Evolutionary conservation across 2,329 filamentous ascomycete species (phyloP), one percentile per base, ranked within the genome.

Genomic region (Exophiala bonariae): DNA sequence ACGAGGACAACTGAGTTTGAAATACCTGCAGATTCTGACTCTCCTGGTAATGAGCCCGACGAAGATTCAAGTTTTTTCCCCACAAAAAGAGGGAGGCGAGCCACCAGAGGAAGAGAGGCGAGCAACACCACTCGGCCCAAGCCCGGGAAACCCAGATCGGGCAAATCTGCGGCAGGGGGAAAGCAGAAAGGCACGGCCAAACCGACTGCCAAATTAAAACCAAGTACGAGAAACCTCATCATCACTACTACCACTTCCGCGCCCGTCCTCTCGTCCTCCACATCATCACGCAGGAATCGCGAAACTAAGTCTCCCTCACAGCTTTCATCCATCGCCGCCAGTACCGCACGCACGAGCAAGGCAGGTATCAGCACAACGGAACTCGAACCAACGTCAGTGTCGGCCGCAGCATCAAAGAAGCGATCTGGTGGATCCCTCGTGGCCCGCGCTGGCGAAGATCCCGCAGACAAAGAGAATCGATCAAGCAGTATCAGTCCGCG

Each of bases 221-320:
- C 41, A 56, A 56, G 51, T 52, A 56, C 50, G 52, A 49, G 41
- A 30, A 43, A 49, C 41, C 38, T 50, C 38, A 58, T 41, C 47
- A 52, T 47, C 51, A 52, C 23, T 41, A 51, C 36, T 44, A 51
- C 49, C 49, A 51, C 22, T 37, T 51, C 50, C 23, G 43, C 52
- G 45, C 45, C 49, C 42, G 34, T 52, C 45, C 41, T 43, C 41
- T 44, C 54, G 54, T 47, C 52, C 48, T 50, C 50, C 41, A 43
- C 47, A 26, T 41, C 50, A 26, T 41, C 50, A 26, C 43, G 44
- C 37, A 42, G 39, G 49, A 54, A 47, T 34, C 49, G 43, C 48
- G 41, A 55, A 57, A 52, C 54, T 57, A 57, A 55, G 49, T 57
- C 54, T 55, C 49, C 46, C 18, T 58, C 49, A 47, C 50, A 57